A percentile compares a stretch with the other conserved stretches of the same genome.
Evolutionary conservation across 2,329 filamentous ascomycete genomes (phyloP).

Genomic region (Aspergillus arachidicola): DNA sequence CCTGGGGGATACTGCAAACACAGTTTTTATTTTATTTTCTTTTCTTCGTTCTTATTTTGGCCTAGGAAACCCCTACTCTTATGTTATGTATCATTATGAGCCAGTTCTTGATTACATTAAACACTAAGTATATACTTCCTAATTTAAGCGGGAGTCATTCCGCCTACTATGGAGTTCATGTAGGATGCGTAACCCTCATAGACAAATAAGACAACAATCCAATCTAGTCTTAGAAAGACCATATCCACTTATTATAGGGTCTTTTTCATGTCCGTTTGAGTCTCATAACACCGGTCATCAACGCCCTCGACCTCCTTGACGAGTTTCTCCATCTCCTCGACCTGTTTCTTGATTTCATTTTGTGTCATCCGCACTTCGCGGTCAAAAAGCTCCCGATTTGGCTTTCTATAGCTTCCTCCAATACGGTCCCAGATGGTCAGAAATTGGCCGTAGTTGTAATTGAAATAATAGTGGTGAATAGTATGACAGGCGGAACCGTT

Average conservation of each 20-base stretch:
- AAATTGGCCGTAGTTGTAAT: constrained; percentile 95
- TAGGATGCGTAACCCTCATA: not conserved
- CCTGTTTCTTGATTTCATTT: constrained; percentile 10
- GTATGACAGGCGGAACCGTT: constrained; percentile 97
- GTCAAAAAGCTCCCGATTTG: constrained; percentile 13
- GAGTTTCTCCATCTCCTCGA: constrained; percentile 15
- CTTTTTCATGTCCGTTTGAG: constrained; percentile 6
- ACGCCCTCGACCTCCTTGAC: constrained; percentile 18
- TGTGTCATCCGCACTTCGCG: constrained; percentile 16
- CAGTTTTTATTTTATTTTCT: not conserved
- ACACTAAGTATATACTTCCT: not conserved
- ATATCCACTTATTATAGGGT: not conserved
- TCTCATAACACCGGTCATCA: constrained; percentile 15
- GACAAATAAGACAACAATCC: not conserved
- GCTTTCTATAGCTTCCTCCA: constrained; percentile 63
- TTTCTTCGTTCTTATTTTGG: not conserved
- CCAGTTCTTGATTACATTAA: not conserved
- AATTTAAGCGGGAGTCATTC: not conserved
- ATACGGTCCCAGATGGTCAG: constrained; percentile 90
- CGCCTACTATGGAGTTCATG: not conserved
- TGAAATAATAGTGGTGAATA: constrained; percentile 84
- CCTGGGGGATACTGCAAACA: not conserved
- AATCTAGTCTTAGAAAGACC: too few species aligned
- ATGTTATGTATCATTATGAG: not conserved
- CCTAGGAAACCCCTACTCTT: too few species aligned